phyloP scores from a whole-genome alignment of 805 yeast species.

The Cyberlindnera amylophila region DNA sequence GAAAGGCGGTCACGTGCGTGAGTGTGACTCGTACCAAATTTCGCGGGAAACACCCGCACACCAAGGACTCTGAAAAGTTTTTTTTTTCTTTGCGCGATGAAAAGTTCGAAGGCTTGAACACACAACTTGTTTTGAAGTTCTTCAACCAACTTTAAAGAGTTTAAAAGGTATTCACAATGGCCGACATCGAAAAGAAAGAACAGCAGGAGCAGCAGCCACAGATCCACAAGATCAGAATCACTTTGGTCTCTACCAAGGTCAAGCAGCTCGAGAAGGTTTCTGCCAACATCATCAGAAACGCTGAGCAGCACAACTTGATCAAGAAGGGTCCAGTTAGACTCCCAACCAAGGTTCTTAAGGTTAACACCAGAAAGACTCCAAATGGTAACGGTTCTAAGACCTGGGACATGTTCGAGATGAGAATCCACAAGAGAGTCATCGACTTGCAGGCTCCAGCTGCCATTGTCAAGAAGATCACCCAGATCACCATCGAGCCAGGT shows the following conservation, averaged over 20 bases:
- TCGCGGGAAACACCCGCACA: slow-evolving; percentile 17
- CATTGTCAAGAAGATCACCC: slow-evolving; percentile 91
- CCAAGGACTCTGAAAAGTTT: slow-evolving; percentile 23
- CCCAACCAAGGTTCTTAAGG: slow-evolving; percentile 98
- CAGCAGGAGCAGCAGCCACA: slow-evolving; percentile 70
- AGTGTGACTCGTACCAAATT: slow-evolving; percentile 2
- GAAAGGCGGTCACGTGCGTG: too few relatives aligned
- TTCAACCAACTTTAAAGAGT: slow-evolving; percentile 28
- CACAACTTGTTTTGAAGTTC: neutral
- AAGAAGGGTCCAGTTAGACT: slow-evolving; percentile 99
- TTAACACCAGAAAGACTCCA: slow-evolving; percentile 99
- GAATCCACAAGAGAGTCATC: slow-evolving; percentile 99
- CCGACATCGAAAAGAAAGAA: slow-evolving; percentile 81
- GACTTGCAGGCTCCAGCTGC: slow-evolving; percentile 96
- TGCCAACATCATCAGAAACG: slow-evolving; percentile 83
- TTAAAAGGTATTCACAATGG: slow-evolving; percentile 55
- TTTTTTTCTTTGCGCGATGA: slow-evolving; percentile 8
- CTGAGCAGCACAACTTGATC: slow-evolving; percentile 73
- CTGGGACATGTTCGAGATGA: slow-evolving; percentile 99
- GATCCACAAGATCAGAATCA: slow-evolving; percentile 97
- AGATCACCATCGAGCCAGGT: slow-evolving; percentile 98
- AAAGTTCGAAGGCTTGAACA: slow-evolving; percentile 4
- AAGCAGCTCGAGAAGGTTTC: slow-evolving; percentile 97
- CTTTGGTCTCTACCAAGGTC: slow-evolving; percentile 98
- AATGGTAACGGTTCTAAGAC: slow-evolving; percentile 99